Conservation (phyloP, 495 filamentous ascomycete genomes). For the Penicillium egyptiacum region DNA sequence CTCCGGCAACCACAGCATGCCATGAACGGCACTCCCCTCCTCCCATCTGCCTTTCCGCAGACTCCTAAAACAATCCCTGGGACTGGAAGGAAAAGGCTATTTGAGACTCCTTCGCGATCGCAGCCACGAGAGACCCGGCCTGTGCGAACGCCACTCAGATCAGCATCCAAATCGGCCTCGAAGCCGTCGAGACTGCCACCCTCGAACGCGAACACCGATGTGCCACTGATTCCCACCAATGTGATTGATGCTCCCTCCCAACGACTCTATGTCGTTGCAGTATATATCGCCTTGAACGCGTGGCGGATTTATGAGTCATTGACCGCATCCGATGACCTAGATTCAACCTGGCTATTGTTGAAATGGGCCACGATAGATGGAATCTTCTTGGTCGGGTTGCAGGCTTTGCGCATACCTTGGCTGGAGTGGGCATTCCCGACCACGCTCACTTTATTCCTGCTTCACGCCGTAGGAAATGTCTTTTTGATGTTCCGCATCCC, state of each 20-base stretch:
- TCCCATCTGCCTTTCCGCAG: slow-evolving; percentile 68
- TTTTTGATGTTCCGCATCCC: slow-evolving; percentile 91
- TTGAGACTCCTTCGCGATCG: slow-evolving; percentile 35
- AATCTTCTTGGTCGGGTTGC: slow-evolving; percentile 79
- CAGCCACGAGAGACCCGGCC: slow-evolving; percentile 19
- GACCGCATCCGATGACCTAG: slow-evolving; percentile 70
- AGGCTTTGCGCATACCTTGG: slow-evolving; percentile 89
- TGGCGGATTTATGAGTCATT: slow-evolving; percentile 87
- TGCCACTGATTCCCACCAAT: slow-evolving; percentile 70
- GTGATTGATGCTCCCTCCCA: slow-evolving; percentile 86
- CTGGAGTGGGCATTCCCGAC: slow-evolving; percentile 80
- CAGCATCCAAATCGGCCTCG: slow-evolving; percentile 27
- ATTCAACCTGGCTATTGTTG: slow-evolving; percentile 81
- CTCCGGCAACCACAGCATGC: slow-evolving; percentile 51
- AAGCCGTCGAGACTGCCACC: slow-evolving; percentile 21
- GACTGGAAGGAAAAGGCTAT: slow-evolving; percentile 25
- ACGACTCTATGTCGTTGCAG: slow-evolving; percentile 74
- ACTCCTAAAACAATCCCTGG: slow-evolving; percentile 54
- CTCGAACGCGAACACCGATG: slow-evolving; percentile 25
- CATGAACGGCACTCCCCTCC: slow-evolving; percentile 73
- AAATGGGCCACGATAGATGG: slow-evolving; percentile 90
- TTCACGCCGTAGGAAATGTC: slow-evolving; percentile 70
- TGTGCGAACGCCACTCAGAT: slow-evolving; percentile 13
- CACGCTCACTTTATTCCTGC: slow-evolving; percentile 61
- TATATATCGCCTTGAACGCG: slow-evolving; percentile 69